Conservation (phyloP, 139 green algal genomes). For the Chlorella sorokiniana region DNA sequence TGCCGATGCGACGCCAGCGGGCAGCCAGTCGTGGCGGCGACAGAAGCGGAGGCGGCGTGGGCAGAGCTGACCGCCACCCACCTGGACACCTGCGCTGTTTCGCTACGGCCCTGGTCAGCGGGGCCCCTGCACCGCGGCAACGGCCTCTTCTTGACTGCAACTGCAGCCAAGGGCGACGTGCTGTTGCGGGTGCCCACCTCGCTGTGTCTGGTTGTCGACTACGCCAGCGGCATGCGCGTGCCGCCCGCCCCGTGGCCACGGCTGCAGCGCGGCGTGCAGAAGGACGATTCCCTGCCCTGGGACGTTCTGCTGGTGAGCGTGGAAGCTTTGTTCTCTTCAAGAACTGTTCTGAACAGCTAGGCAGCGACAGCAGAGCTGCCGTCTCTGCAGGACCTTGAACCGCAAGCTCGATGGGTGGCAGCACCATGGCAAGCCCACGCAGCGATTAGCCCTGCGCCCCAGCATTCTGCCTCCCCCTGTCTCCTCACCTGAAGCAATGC, state of each 20-base stretch:
- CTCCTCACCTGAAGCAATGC: no score
- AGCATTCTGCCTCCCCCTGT: no score
- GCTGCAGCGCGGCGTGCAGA: constrained; percentile 21
- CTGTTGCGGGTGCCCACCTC: constrained; percentile 47
- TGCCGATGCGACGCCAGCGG: no score
- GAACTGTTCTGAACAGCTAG: no score
- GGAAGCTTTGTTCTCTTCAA: background rate
- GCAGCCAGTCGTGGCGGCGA: background rate
- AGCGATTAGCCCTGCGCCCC: no score
- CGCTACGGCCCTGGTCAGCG: background rate
- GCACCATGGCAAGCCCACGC: no score
- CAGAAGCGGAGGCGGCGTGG: background rate
- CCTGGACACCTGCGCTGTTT: constrained; percentile 2
- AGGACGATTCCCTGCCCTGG: constrained; percentile 57
- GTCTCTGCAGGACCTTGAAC: no score
- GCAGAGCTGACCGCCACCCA: background rate
- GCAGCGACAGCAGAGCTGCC: no score
- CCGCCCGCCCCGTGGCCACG: constrained; percentile 35
- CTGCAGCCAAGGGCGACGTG: constrained; percentile 24
- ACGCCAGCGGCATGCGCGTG: constrained; percentile 43
- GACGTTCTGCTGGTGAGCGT: constrained; percentile 56
- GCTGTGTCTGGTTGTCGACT: constrained; percentile 58
- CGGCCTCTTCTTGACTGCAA: constrained; percentile 24
- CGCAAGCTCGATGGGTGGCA: no score
- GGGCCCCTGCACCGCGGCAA: constrained; percentile 3